phyloP scores from a whole-genome alignment of 192 early-diverging fungal genomes.

The Backusella australiensis region DNA sequence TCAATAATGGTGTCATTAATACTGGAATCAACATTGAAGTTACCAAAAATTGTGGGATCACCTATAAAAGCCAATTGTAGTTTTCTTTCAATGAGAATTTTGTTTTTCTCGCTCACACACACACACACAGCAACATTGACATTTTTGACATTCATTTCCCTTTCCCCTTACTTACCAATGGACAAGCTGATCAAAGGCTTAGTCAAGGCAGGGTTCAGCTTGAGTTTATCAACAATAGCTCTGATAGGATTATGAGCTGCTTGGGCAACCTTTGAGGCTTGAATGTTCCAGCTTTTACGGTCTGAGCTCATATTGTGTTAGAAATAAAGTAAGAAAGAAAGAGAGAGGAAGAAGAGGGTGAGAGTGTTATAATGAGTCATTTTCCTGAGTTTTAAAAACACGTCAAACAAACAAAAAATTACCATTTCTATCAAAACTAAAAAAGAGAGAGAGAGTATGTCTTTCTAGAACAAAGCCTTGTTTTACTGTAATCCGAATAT shows the following conservation, averaged over 20 bases:
- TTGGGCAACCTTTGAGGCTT: constrained; percentile 63
- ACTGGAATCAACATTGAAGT: constrained; percentile 76
- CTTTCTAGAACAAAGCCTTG: neutral
- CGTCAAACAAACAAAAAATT: neutral
- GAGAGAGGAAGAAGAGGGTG: neutral
- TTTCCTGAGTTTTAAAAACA: neutral
- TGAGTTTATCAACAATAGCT: constrained; percentile 77
- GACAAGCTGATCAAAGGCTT: constrained; percentile 67
- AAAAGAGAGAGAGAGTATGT: no score
- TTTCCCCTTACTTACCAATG: constrained; percentile 33
- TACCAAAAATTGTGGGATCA: constrained; percentile 89
- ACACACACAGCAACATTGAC: neutral
- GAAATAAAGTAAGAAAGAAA: neutral
- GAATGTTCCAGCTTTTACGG: constrained; percentile 44
- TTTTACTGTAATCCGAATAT: neutral
- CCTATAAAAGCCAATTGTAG: constrained; percentile 36
- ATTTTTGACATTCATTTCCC: neutral
- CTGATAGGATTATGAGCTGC: constrained; percentile 88
- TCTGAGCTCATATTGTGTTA: constrained; percentile 20
- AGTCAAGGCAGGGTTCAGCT: constrained; percentile 57
- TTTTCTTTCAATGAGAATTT: neutral
- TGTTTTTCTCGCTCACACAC: no score
- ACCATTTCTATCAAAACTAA: neutral
- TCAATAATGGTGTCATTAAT: constrained; percentile 71
- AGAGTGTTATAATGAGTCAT: neutral